Percentiles rank a stretch among this genome's conserved stretches.
phyloP scores from a whole-genome alignment of 768 basidiomycete genomes.

The Basidioascus undulatus region DNA sequence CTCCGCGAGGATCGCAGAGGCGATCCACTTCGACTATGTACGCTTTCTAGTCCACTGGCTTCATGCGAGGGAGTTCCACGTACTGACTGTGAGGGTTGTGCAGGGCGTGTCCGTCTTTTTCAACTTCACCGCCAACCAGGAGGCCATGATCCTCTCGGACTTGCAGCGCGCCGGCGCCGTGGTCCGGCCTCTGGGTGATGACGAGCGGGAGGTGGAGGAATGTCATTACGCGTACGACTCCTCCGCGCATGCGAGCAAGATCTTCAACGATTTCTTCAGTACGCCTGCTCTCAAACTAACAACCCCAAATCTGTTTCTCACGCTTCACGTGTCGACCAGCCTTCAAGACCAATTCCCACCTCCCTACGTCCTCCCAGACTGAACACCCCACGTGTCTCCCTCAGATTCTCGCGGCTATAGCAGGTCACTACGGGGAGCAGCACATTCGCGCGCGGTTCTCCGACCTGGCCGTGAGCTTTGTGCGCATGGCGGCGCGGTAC shows the following conservation, averaged over 20 bases:
- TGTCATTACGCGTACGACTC: constrained; percentile 82
- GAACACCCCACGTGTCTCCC: constrained; percentile 1
- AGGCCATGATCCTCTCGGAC: constrained; percentile 63
- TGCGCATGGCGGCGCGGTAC: constrained; percentile 67
- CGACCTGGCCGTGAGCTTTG: constrained; percentile 69
- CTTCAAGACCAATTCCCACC: constrained; percentile 70
- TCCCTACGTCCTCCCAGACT: no score
- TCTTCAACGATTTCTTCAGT: constrained; percentile 96
- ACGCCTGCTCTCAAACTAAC: constrained; percentile 15
- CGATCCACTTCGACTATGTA: no score
- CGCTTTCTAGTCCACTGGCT: no score
- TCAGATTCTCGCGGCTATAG: constrained; percentile 62
- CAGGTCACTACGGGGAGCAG: constrained; percentile 76
- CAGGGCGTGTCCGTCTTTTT: no score
- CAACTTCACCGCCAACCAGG: constrained; percentile 44
- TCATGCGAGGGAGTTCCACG: no score
- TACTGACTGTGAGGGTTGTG: no score
- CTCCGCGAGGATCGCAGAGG: constrained; percentile 19
- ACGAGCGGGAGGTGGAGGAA: constrained; percentile 77
- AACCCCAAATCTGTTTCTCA: neutral
- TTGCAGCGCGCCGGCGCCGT: constrained; percentile 44
- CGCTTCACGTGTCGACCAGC: constrained; percentile 24
- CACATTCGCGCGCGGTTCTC: constrained; percentile 69
- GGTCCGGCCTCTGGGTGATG: constrained; percentile 34
- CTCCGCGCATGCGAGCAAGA: constrained; percentile 58